Base-by-base conservation (phyloP, 257 asterid genomes). In the Jacaranda copaia region DNA sequence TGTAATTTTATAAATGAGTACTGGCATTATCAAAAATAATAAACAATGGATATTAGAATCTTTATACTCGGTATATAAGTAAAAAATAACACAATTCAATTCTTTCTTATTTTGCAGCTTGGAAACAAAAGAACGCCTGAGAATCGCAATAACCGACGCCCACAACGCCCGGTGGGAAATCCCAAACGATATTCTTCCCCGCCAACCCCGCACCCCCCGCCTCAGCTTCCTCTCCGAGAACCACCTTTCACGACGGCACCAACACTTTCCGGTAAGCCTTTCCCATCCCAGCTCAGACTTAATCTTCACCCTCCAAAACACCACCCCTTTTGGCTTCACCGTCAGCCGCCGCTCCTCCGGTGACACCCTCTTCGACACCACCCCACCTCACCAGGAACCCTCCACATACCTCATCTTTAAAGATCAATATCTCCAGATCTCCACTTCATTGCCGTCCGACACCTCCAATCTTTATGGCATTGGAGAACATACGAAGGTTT, bases 401-500 rank as follows among this genome's bases (percentile, higher is more conserved):
- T 36, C 83, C 64, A 78, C 89, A 0, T 81, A 75, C 84, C 88
- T 89, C 70, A 60, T 89, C 46, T 94, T 87, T 82, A 95, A 92
- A 72, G 92, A 95, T 79, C 99, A 95, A 68, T 95, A 91, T 32
- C 92, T 95, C 73, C 98, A 92, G 74, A 85, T 94, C 25, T 92
- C 96, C 6, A 91, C 99, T 1, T 81, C 92, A 0, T 81, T 94
- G 20, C 96, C 97, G 0, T 62, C 77, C 2, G 49, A 74, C 0
- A 76, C 76, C 36, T 87, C 98, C 56, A 83, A 90, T 55, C 84
- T 95, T 14, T 95, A 93, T 38, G 98, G 99, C 73, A 75, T 95
- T 0, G 98, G 99, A 11, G 98, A 95, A 84, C 99, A 95, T 63
- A 95, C 97, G 0, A 91, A 89, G 80, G 75, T 84, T 19, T 85